Evolutionary conservation across 176 grass and related monocot species (phyloP).

Genomic region (Otatea glauca): DNA sequence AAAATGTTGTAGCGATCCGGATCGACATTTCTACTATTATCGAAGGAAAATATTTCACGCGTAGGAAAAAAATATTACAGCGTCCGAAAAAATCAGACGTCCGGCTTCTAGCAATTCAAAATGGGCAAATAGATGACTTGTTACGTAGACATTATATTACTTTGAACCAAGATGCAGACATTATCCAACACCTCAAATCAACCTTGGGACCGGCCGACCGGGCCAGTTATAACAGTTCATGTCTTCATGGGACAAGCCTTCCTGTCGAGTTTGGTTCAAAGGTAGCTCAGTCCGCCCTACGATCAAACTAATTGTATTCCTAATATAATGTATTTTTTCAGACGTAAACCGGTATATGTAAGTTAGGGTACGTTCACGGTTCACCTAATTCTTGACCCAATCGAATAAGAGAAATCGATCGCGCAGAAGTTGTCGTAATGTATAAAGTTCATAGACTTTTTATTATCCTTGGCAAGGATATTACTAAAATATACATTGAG

Average conservation of each 20-base stretch:
- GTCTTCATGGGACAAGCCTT: not conserved
- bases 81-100: too few relatives aligned
- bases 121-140: not conserved
- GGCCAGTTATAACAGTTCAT: not conserved
- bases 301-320: not conserved
- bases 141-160: not conserved
- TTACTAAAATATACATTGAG: too few relatives aligned
- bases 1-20: too few relatives aligned
- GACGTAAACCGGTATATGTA: not conserved
- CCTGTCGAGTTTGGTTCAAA: not conserved
- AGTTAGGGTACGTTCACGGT: not conserved
- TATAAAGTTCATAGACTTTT: too few relatives aligned
- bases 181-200: not conserved
- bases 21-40: too few relatives aligned
- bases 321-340: not conserved
- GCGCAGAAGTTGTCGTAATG: not conserved
- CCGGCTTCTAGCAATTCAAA: too few relatives aligned
- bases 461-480: too few relatives aligned
- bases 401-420: slow-evolving; percentile 19
- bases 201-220: not conserved
- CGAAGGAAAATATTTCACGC: too few relatives aligned
- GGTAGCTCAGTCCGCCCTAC: not conserved
- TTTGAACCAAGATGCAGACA: not conserved
- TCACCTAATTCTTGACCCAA: slow-evolving; percentile 13
- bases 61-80: too few relatives aligned